A percentile compares a stretch with the other conserved stretches of the same genome.
Conservation (phyloP, 1,284 basidiomycete species). For the Ustilago trichophora region DNA sequence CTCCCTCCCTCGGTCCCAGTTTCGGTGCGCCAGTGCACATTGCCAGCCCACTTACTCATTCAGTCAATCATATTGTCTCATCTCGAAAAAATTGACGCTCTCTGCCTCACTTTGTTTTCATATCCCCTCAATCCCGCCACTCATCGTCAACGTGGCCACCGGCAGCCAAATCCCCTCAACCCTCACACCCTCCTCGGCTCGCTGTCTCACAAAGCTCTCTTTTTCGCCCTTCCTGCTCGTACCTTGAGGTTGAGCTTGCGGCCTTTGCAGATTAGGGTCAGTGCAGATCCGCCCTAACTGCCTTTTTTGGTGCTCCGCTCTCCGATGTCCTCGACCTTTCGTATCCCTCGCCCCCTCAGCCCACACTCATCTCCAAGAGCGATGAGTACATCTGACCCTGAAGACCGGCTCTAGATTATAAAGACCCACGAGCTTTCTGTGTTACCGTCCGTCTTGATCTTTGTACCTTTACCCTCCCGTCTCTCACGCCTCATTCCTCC, state of each 20-base stretch:
- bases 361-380: no score
- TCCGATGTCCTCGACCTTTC: neutral
- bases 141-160: conserved; percentile 16
- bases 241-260: no score
- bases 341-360: no score
- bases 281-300: neutral
- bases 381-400: neutral
- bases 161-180: conserved; percentile 40
- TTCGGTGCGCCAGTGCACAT: no score
- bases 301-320: neutral
- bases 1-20: neutral
- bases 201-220: conserved; percentile 4
- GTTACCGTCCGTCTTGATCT: neutral
- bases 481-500: neutral
- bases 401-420: conserved; percentile 1
- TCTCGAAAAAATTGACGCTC: conserved; percentile 4
- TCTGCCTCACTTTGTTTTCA: neutral
- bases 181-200: conserved; percentile 3
- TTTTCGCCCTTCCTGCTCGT: no score
- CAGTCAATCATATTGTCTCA: no score
- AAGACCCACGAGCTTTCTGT: neutral
- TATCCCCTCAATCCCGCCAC: neutral
- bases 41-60: no score
- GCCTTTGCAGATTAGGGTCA: no score
- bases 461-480: neutral